A percentile compares a stretch with the other conserved stretches of the same genome.
These are phyloP conservation scores for Venturia pyrina DNA, from an alignment of 2,329 filamentous ascomycete genomes.

Conservation along the genomic window DNA sequence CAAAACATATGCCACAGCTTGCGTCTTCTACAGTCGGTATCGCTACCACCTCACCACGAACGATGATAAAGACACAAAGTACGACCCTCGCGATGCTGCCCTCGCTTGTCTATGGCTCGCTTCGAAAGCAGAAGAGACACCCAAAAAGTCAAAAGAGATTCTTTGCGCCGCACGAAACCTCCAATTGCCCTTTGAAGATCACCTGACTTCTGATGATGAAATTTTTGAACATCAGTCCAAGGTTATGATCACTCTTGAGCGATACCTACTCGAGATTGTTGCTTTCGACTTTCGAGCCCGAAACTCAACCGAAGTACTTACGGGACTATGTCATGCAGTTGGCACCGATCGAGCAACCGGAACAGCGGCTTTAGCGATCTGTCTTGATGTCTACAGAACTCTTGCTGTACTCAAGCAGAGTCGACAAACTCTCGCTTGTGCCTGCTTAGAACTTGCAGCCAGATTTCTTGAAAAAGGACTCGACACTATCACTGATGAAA, in stretches of 20 bases:
- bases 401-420: constrained; percentile 87
- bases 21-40: constrained; percentile 83
- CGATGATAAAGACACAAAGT: constrained; percentile 3
- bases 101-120: constrained; percentile 82
- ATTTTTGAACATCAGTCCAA: constrained; percentile 67
- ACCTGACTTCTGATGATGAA: constrained; percentile 64
- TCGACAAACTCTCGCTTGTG: constrained; percentile 74
- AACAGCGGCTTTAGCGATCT: constrained; percentile 67
- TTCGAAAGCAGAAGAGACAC: constrained; percentile 95
- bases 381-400: constrained; percentile 84
- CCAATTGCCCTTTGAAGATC: constrained; percentile 56
- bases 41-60: constrained; percentile 35
- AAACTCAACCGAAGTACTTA: constrained; percentile 44
- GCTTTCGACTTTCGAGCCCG: constrained; percentile 71
- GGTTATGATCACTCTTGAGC: constrained; percentile 78
- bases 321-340: constrained; percentile 3
- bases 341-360: constrained; percentile 38
- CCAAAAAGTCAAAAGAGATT: constrained; percentile 93
- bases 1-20: constrained; percentile 84
- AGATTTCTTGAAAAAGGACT: constrained; percentile 42
- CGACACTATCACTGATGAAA: constrained; percentile 20
- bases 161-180: constrained; percentile 83
- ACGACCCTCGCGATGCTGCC: constrained; percentile 53
- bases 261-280: constrained; percentile 83
- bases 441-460: constrained; percentile 69